Conservation (phyloP, 495 filamentous ascomycete genomes). For the Thozetella sp. region DNA sequence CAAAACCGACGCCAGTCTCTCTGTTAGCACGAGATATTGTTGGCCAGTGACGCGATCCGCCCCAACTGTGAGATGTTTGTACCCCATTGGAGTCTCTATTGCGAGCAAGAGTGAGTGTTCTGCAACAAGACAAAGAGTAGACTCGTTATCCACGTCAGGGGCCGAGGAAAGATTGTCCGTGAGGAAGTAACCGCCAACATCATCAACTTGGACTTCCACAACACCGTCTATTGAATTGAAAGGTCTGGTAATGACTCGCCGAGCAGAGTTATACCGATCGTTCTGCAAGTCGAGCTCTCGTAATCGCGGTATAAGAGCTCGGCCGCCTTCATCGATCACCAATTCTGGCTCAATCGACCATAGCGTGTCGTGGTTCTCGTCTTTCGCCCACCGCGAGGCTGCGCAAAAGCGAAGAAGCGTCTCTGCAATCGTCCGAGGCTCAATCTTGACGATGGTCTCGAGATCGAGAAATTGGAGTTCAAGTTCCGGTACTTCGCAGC, state of each 20-base stretch:
- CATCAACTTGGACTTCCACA: not conserved
- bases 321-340: not conserved
- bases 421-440: not conserved
- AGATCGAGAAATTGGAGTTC: not conserved
- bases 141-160: no score
- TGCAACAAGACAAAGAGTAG: not conserved
- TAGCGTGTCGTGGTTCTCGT: not conserved
- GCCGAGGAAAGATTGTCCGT: not conserved
- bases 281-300: slow-evolving; percentile 21
- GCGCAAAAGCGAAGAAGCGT: not conserved
- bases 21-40: not conserved
- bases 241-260: slow-evolving; percentile 16
- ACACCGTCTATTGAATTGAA: not conserved
- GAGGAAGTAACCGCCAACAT: not conserved
- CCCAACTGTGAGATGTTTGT: not conserved
- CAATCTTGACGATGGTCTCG: not conserved
- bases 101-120: not conserved
- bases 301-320: slow-evolving; percentile 28
- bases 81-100: not conserved
- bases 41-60: not conserved
- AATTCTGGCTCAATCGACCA: not conserved
- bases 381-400: not conserved
- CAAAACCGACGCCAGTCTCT: not conserved
- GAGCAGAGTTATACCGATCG: slow-evolving; percentile 38
- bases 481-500: slow-evolving; percentile 15